Base-by-base conservation (phyloP, 1,139 yeast species). In the Pichia sp. region DNA sequence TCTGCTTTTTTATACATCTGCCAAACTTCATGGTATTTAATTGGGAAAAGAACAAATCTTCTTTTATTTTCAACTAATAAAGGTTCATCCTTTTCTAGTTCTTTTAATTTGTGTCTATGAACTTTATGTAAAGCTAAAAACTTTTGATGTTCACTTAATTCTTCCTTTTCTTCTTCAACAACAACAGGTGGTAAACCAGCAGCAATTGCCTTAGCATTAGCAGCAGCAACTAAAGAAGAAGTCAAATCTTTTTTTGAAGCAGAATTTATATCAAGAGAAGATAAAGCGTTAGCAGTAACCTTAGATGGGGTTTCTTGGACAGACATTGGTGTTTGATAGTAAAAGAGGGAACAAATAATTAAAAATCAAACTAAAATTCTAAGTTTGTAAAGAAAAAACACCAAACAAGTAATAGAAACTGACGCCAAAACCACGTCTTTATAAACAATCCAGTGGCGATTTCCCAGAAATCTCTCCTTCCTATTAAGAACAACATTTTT, bases 1-100 rank as follows among this genome's bases (percentile, higher is more conserved):
- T 92, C 98, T 37, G 97, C 97, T 71, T 90, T 89, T 74, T 92
- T 92, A 72, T 92, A 92, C 78, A 95, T 92, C 67, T 90, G 96
- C 97, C 98, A 92, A 62, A 94, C 86, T 71, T 92, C 97, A 65
- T 90, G 94, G 72, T 89, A 94, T 70, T 87, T 86, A 70, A 92
- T 89, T 54, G 99, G 99, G 81, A 92, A 94, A 58, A 92, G 73
- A 46, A 92, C 98, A 63, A 89, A 92, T 63, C 98, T 82, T 63
- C 80, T 80, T 56, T 78, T 80, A 77, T 94, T 92, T 69, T 92
- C 97, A 50, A 67, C 66, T 61, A 92, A 77, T 60, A 92, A 69
- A 4, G 97, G 97, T 73, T 92, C 99, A 48, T 87, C 87, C 66
- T 78, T 78, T 73, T 92, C 96, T 58, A 76, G 57, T 52, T 71